Conservation (phyloP, 164 flowering plant species). For the Dillenia suffruticosa region DNA sequence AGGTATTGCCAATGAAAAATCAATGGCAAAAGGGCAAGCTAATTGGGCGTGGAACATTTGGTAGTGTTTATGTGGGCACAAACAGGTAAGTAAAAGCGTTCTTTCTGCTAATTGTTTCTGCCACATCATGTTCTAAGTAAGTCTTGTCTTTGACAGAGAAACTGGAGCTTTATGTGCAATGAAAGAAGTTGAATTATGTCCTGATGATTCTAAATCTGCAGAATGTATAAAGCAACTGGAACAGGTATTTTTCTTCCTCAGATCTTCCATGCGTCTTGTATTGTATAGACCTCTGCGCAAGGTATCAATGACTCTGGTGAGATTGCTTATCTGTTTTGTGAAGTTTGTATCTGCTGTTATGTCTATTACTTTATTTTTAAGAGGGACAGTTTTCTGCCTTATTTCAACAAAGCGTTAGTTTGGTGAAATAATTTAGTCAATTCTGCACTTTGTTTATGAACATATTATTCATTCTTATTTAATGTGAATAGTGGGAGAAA, state of each 20-base stretch:
- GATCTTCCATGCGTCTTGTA: not conserved
- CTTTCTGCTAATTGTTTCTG: constrained; percentile 5
- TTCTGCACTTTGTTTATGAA: no score
- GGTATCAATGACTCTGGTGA: no score
- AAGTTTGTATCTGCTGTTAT: no score
- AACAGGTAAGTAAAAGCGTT: constrained; percentile 42
- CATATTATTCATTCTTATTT: no score
- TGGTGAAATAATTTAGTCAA: no score
- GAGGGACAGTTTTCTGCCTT: no score
- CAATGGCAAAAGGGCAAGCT: constrained; percentile 93
- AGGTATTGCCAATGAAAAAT: constrained; percentile 31
- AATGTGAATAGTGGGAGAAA: no score
- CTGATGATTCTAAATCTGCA: constrained; percentile 81
- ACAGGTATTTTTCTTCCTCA: constrained; percentile 49
- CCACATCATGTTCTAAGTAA: not conserved
- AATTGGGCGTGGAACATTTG: constrained; percentile 96
- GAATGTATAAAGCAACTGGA: constrained; percentile 80
- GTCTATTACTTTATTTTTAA: no score
- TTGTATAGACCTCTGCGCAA: no score
- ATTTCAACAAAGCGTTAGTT: no score
- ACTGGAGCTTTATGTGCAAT: constrained; percentile 97
- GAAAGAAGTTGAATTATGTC: constrained; percentile 85
- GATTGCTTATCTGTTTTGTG: no score
- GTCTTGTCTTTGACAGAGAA: constrained; percentile 38
- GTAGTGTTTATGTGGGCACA: constrained; percentile 83